Evolutionary conservation across 2,329 filamentous ascomycete genomes (phyloP), one percentile per base, ranked within the genome.

Genomic region (Diaporthe ilicicola): DNA sequence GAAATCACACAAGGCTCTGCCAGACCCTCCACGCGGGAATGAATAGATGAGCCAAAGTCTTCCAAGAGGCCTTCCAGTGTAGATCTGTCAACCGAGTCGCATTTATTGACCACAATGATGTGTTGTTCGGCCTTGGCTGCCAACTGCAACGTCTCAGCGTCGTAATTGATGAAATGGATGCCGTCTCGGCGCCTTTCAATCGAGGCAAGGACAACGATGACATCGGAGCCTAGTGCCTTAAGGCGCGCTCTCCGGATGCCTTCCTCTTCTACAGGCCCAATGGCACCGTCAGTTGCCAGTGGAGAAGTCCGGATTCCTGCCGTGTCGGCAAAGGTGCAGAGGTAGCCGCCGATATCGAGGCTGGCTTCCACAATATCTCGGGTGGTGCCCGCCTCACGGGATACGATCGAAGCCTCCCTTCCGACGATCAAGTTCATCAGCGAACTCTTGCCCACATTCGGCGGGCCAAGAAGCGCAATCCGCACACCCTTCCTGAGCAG

Each of bases 391-490:
- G 94, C 94, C 82, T 98, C 95, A 0, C 90, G 88, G 54, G 94
- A 97, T 9, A 99, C 96, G 76, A 99, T 99, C 4, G 95, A 97
- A 2, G 96, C 96, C 79, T 98, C 95, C 66, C 95, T 87, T 0
- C 96, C 95, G 3, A 98, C 94, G 64, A 99, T 88, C 27, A 91
- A 85, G 78, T 99, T 99, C 81, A 99, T 89, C 72, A 99, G 82
- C 17, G 94, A 98, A 79, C 95, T 98, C 81, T 99, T 99, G 17
- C 96, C 96, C 0, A 92, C 94, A 77, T 99, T 99, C 0, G 96
- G 96, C 8, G 95, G 94, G 0, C 96, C 96, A 0, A 99, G 84
- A 3, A 99, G 85, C 1, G 95, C 93, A 71, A 99, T 90, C 69
- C 89, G 90, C 74, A 99, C 97, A 1, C 96, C 96, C 76, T 90